Percentiles rank a stretch among this genome's conserved stretches.
Evolutionary conservation across 441 rosid species (phyloP).

Genomic region (Hura crepitans): DNA sequence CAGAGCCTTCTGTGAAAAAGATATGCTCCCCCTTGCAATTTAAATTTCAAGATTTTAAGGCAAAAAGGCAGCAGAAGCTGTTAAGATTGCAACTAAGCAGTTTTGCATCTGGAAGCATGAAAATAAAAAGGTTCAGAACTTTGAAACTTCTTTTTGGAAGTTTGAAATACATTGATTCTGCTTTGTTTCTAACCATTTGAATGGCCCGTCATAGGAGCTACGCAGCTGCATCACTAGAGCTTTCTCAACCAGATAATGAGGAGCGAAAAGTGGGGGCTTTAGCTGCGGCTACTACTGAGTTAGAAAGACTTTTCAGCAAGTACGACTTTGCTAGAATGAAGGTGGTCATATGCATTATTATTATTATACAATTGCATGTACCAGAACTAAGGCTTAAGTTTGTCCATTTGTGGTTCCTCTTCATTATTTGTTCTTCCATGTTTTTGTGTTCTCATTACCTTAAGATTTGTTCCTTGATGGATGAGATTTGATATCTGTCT

Average conservation of each 20-base stretch:
- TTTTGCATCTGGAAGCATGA: slow-evolving; percentile 34
- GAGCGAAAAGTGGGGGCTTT: slow-evolving; percentile 73
- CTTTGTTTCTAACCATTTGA: slow-evolving; percentile 10
- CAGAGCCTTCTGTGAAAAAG: slow-evolving; percentile 45
- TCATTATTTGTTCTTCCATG: not conserved
- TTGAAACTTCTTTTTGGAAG: slow-evolving; percentile 22
- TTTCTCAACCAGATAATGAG: slow-evolving; percentile 75
- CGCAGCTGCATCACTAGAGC: slow-evolving; percentile 83
- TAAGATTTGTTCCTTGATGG: slow-evolving; percentile 7
- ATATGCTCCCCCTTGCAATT: slow-evolving; percentile 60
- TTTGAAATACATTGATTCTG: slow-evolving; percentile 12
- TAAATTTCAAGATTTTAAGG: slow-evolving; percentile 56
- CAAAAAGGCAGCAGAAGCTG: slow-evolving; percentile 60
- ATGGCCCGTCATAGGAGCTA: slow-evolving; percentile 48
- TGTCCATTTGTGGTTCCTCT: not conserved
- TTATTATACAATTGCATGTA: not conserved
- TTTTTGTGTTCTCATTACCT: not conserved
- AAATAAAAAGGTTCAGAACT: slow-evolving; percentile 40
- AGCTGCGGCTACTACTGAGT: slow-evolving; percentile 83
- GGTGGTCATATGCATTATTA: slow-evolving; percentile 38
- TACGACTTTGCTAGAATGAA: slow-evolving; percentile 88
- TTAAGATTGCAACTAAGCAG: slow-evolving; percentile 40
- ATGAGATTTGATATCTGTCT: not conserved
- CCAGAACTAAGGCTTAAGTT: not conserved
- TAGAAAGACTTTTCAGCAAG: slow-evolving; percentile 82